Evolutionary conservation across 495 filamentous ascomycete genomes (phyloP).

Genomic region (Hamigera avellanea): DNA sequence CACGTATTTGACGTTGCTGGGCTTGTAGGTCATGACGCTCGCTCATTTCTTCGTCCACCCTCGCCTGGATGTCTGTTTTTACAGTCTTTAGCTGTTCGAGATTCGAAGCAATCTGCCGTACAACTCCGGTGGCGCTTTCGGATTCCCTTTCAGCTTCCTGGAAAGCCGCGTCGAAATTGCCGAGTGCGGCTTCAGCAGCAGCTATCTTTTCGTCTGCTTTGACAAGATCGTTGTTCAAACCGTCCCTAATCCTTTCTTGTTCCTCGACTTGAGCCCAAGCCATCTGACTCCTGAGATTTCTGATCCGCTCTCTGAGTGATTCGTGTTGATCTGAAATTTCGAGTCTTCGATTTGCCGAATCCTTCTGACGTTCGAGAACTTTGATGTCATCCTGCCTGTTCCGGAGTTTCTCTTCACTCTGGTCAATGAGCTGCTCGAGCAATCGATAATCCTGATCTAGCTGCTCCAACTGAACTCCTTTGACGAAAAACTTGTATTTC

Average conservation of each 20-base stretch:
- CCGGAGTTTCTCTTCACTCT: conserved; percentile 48
- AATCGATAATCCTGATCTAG: conserved; percentile 84
- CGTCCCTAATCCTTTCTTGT: conserved; percentile 32
- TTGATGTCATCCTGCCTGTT: conserved; percentile 36
- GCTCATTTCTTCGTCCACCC: conserved; percentile 25
- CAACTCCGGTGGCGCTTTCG: conserved; percentile 43
- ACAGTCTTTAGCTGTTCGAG: conserved; percentile 33
- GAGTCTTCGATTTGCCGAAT: conserved; percentile 39
- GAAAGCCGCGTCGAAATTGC: conserved; percentile 27
- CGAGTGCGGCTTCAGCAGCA: conserved; percentile 25
- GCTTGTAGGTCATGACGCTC: conserved; percentile 36
- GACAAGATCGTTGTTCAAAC: conserved; percentile 19
- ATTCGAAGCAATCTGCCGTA: conserved; percentile 37
- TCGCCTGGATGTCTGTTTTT: conserved; percentile 27
- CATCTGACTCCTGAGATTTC: conserved; percentile 44
- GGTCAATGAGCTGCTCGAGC: conserved; percentile 58
- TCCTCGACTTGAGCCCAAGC: conserved; percentile 64
- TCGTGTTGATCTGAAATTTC: conserved; percentile 47
- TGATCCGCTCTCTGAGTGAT: conserved; percentile 39
- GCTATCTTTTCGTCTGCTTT: conserved; percentile 29
- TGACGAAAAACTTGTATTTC: conserved; percentile 96
- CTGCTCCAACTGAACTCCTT: conserved; percentile 87
- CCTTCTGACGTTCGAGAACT: conserved; percentile 30
- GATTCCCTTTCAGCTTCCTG: conserved; percentile 31
- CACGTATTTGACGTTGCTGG: conserved; percentile 39